These are phyloP conservation scores for Citrullus mucosospermus DNA, from an alignment of 306 rosid species.

Conservation along the genomic window DNA sequence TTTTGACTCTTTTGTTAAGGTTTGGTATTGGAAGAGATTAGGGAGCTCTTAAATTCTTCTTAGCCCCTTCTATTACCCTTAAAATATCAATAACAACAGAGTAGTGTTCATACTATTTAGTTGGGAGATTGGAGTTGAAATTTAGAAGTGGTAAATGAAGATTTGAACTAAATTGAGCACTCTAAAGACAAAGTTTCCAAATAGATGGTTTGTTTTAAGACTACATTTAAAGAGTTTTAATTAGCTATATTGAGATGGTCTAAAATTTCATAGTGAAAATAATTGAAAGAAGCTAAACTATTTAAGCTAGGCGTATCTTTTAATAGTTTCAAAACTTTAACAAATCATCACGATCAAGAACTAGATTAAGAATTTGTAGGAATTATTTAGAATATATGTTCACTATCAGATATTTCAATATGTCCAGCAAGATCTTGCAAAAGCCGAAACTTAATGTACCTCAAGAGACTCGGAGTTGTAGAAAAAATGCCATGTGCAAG, in stretches of 20 bases:
- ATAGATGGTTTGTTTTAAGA: not conserved
- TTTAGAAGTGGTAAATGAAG: not conserved
- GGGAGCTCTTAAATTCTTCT: not conserved
- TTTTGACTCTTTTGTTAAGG: not conserved
- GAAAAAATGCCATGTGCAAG: conserved; percentile 99
- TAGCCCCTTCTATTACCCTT: not conserved
- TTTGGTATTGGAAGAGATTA: not conserved
- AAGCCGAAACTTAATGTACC: conserved; percentile 24
- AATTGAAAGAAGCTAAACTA: not conserved
- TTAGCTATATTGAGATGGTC: not conserved
- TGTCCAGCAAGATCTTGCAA: not conserved
- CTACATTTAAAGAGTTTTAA: not conserved
- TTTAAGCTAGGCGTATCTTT: not conserved
- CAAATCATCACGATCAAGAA: not conserved
- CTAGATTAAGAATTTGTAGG: not conserved
- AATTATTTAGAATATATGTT: not conserved
- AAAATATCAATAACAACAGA: not conserved
- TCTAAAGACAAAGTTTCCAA: not conserved
- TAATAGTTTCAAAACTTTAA: not conserved
- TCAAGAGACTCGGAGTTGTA: conserved; percentile 81
- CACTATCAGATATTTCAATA: not conserved
- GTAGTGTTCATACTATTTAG: not conserved
- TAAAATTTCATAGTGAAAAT: not conserved
- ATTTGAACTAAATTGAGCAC: not conserved
- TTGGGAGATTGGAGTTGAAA: not conserved